These are phyloP conservation scores for Typha latifolia DNA, from an alignment of 176 grass and related monocot species.

Conservation along the genomic window DNA sequence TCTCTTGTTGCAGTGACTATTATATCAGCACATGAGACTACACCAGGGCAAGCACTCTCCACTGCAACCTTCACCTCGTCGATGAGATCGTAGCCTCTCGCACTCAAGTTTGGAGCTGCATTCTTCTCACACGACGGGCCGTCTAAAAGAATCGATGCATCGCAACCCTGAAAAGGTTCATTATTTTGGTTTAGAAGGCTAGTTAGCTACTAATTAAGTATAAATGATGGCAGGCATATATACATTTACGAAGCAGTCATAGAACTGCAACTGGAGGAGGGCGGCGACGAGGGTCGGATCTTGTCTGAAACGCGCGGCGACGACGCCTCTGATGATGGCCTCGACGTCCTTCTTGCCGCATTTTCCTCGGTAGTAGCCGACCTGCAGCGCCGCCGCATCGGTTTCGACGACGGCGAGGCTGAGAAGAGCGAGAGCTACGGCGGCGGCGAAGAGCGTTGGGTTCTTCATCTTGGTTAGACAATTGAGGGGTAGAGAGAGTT, in stretches of 20 bases:
- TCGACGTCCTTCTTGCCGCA: slow-evolving; percentile 64
- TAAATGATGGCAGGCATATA: too few species aligned
- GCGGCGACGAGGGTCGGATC: slow-evolving; percentile 53
- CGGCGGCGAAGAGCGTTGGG: not conserved
- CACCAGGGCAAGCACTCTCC: slow-evolving; percentile 38
- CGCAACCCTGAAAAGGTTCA: slow-evolving; percentile 56
- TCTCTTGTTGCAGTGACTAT: slow-evolving; percentile 67
- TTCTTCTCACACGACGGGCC: slow-evolving; percentile 58
- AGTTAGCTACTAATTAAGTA: too few species aligned
- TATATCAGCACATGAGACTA: slow-evolving; percentile 70
- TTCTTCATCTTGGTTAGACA: not conserved
- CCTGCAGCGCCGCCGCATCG: slow-evolving; percentile 24
- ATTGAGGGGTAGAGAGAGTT: too few species aligned
- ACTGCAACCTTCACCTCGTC: slow-evolving; percentile 62
- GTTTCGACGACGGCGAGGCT: too few species aligned
- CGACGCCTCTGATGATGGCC: slow-evolving; percentile 38
- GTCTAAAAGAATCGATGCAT: slow-evolving; percentile 70
- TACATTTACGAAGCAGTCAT: slow-evolving; percentile 8
- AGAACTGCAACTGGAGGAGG: slow-evolving; percentile 45
- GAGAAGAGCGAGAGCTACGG: not conserved
- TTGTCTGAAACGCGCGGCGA: slow-evolving; percentile 31
- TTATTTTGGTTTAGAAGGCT: too few species aligned
- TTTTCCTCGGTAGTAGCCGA: slow-evolving; percentile 52
- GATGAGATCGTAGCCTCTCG: slow-evolving; percentile 68
- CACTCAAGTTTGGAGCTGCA: slow-evolving; percentile 39